Conservation (phyloP, 257 asterid genomes). For the Echites panduratus region DNA sequence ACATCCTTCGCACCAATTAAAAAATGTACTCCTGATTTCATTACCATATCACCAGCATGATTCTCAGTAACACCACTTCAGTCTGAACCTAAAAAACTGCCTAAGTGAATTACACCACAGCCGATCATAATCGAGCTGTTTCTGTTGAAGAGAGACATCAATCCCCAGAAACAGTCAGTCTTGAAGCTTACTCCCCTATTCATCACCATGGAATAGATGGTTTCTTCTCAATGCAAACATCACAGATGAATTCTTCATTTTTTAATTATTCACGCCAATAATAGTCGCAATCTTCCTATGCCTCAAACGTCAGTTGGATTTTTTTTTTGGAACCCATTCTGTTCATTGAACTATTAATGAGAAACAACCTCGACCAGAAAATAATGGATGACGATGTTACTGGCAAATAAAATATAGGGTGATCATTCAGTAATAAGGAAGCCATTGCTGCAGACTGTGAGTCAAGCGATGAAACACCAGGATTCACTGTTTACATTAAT, state of each 20-base stretch:
- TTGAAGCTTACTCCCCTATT: slow-evolving; percentile 59
- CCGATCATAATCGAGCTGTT: slow-evolving; percentile 66
- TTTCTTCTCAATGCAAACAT: slow-evolving; percentile 53
- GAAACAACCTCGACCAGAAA: slow-evolving; percentile 42
- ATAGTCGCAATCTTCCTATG: slow-evolving; percentile 49
- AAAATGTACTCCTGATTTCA: slow-evolving; percentile 53
- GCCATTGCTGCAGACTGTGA: slow-evolving; percentile 47
- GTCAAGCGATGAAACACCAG: slow-evolving; percentile 69
- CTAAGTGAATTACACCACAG: slow-evolving; percentile 50
- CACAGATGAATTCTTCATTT: slow-evolving; percentile 48
- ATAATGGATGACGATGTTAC: slow-evolving; percentile 56
- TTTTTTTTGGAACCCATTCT: slow-evolving; percentile 95
- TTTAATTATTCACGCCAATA: slow-evolving; percentile 52
- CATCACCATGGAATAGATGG: slow-evolving; percentile 69
- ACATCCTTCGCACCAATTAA: slow-evolving; percentile 45
- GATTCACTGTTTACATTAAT: slow-evolving; percentile 80
- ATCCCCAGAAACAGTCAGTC: slow-evolving; percentile 70
- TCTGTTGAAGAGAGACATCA: slow-evolving; percentile 74
- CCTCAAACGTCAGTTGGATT: slow-evolving; percentile 92
- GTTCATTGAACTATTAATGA: slow-evolving; percentile 69
- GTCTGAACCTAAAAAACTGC: slow-evolving; percentile 38
- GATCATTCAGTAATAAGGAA: slow-evolving; percentile 53
- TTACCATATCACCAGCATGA: slow-evolving; percentile 61
- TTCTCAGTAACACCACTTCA: slow-evolving; percentile 44
- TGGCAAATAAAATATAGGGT: slow-evolving; percentile 41